Evolutionary conservation across 129 eudicot genomes (phyloP).

Genomic region (Tanacetum coccineum): DNA sequence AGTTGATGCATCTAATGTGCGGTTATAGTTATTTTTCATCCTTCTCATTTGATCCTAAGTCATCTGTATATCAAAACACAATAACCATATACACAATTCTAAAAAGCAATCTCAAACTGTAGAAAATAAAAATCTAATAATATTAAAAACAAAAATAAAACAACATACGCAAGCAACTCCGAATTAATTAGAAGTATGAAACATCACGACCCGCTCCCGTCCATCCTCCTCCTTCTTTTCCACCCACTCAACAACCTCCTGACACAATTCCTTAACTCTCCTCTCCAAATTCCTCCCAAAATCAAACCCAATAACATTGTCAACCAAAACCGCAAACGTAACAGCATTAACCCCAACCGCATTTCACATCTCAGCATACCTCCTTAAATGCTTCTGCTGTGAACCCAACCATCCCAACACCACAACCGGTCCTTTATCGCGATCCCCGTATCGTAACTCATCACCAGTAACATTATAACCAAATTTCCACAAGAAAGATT

Average conservation of each 20-base stretch:
- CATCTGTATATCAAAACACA: no score
- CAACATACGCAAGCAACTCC: slow-evolving; percentile 97
- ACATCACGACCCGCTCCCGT: slow-evolving; percentile 56
- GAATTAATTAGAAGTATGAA: slow-evolving; percentile 91
- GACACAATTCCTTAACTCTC: slow-evolving; percentile 39
- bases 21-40: no score
- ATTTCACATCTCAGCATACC: slow-evolving; percentile 73
- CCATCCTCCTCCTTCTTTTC: slow-evolving; percentile 49
- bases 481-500: slow-evolving; percentile 42
- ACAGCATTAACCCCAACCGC: slow-evolving; percentile 56
- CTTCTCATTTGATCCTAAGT: no score
- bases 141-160: no score
- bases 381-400: slow-evolving; percentile 63
- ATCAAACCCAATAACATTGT: no score
- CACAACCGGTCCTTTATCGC: slow-evolving; percentile 23
- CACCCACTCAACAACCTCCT: slow-evolving; percentile 59
- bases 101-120: no score
- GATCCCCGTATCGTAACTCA: slow-evolving; percentile 14
- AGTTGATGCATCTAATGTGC: no score
- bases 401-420: slow-evolving; percentile 99
- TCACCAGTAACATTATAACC: not conserved
- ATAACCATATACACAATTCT: no score
- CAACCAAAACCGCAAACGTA: no score
- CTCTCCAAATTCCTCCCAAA: no score
- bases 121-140: no score